phyloP scores from a whole-genome alignment of 164 flowering plant genomes.

The Magnolia changhungtana region DNA sequence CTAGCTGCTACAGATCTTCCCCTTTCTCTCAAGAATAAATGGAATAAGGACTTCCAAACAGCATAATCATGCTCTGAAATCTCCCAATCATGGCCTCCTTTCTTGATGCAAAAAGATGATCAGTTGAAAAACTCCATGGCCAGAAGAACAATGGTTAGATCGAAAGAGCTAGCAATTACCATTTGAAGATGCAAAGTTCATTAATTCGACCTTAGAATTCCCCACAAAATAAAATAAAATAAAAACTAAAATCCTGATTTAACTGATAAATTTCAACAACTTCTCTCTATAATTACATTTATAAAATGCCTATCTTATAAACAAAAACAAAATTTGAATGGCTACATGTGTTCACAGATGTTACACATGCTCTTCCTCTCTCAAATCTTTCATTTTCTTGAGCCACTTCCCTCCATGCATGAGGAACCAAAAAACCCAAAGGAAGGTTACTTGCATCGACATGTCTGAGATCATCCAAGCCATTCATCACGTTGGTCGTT shows the following conservation, averaged over 20 bases:
- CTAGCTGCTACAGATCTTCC: too few relatives aligned
- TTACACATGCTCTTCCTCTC: background rate
- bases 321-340: constrained; percentile 3
- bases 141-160: too few relatives aligned
- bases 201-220: too few relatives aligned
- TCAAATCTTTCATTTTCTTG: background rate
- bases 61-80: too few relatives aligned
- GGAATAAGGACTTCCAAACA: too few relatives aligned
- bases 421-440: background rate
- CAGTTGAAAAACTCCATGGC: too few relatives aligned
- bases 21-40: too few relatives aligned
- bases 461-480: background rate
- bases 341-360: background rate
- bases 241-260: background rate
- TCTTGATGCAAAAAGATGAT: too few relatives aligned
- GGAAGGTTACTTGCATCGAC: background rate
- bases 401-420: background rate
- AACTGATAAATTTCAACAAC: background rate
- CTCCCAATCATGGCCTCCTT: too few relatives aligned
- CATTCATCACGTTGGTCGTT: background rate
- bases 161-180: too few relatives aligned
- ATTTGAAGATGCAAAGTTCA: too few relatives aligned
- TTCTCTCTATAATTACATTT: background rate
- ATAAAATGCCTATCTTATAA: background rate
- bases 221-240: too few relatives aligned